Conservation (phyloP, 1,284 basidiomycete species). For the Quambalaria eucalypti region DNA sequence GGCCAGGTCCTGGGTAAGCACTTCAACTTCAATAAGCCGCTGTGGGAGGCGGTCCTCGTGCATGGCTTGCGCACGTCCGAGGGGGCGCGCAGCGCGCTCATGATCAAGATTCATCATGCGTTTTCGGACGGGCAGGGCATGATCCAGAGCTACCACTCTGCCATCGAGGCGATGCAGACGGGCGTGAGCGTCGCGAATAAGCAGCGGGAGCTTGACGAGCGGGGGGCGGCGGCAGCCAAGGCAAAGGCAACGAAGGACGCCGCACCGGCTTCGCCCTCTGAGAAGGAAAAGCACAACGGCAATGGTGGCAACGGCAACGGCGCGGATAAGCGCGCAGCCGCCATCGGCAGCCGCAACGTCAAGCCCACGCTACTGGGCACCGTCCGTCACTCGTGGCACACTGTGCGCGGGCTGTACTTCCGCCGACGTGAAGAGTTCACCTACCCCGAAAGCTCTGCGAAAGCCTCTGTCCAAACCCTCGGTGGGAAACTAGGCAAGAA, state of each 20-base stretch:
- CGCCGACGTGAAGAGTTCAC: constrained; percentile 35
- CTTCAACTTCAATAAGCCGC: constrained; percentile 43
- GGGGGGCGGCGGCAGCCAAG: constrained; percentile 6
- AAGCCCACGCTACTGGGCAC: constrained; percentile 36
- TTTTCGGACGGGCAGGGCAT: constrained; percentile 46
- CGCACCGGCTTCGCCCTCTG: too few species aligned
- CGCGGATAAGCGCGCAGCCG: constrained; percentile 12
- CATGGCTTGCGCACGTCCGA: constrained; percentile 38
- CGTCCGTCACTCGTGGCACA: constrained; percentile 28
- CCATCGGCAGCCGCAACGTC: constrained; percentile 29
- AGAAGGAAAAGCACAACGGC: neutral
- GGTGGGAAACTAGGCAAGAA: constrained; percentile 1
- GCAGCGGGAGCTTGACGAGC: constrained; percentile 32
- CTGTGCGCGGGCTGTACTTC: constrained; percentile 40
- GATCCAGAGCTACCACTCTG: constrained; percentile 45
- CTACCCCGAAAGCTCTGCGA: constrained; percentile 18
- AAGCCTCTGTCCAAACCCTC: neutral
- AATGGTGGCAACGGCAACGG: too few species aligned
- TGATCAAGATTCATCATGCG: constrained; percentile 47
- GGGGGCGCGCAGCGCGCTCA: constrained; percentile 37
- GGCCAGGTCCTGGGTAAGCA: constrained; percentile 39
- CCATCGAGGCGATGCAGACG: constrained; percentile 33
- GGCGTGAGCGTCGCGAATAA: constrained; percentile 33
- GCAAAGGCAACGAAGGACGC: neutral
- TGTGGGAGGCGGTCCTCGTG: constrained; percentile 45